Percentiles rank a stretch among this genome's conserved stretches.
Evolutionary conservation across 345 rosid species (phyloP).

Genomic region (Erucastrum elatum): DNA sequence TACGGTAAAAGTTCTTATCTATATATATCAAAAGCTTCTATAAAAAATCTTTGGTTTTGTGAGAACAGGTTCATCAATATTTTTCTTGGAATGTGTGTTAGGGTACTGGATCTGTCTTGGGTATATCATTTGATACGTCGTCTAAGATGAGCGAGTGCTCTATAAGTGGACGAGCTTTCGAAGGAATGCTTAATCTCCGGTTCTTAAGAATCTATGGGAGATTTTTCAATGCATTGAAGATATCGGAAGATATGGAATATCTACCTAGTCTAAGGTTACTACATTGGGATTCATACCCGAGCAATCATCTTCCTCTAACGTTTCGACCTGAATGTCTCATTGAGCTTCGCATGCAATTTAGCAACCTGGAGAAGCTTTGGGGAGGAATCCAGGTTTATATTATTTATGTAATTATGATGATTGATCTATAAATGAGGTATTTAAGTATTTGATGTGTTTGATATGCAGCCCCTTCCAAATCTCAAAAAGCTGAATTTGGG

Average conservation of each 20-base stretch:
- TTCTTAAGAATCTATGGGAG: slow-evolving; percentile 21
- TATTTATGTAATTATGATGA: no score
- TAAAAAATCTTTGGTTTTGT: not conserved
- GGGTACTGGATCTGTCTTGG: slow-evolving; percentile 33
- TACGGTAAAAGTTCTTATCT: slow-evolving; percentile 7
- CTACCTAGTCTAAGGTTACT: slow-evolving; percentile 14
- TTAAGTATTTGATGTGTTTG: no score
- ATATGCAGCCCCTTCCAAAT: no score
- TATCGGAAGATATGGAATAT: slow-evolving; percentile 3
- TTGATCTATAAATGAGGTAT: no score
- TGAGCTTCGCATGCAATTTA: not conserved
- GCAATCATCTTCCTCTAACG: slow-evolving; percentile 12
- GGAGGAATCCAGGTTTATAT: slow-evolving; percentile 21
- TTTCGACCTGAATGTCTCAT: slow-evolving; percentile 9
- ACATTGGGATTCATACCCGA: slow-evolving; percentile 11
- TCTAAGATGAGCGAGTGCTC: not conserved
- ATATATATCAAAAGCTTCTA: not conserved
- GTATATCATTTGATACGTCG: slow-evolving; percentile 22
- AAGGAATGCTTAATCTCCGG: slow-evolving; percentile 29
- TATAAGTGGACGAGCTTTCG: slow-evolving; percentile 14
- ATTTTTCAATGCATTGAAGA: not conserved
- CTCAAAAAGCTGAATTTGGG: no score
- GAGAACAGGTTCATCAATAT: not conserved
- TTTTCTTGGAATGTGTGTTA: not conserved
- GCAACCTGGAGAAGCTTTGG: slow-evolving; percentile 34